Base-by-base conservation (phyloP, 2,329 filamentous ascomycete species). In the Akanthomyces muscarius region DNA sequence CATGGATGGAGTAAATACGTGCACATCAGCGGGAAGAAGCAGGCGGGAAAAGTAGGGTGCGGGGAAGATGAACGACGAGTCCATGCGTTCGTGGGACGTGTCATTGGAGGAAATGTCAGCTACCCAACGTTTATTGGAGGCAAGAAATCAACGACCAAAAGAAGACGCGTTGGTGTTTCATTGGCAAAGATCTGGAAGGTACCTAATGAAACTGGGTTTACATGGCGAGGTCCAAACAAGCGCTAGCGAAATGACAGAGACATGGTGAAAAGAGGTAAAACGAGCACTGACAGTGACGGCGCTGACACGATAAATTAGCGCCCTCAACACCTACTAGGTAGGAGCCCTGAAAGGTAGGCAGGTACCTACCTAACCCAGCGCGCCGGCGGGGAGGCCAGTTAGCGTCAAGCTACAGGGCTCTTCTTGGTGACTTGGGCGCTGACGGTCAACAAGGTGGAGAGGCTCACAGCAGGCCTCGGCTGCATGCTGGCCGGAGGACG, bases 401-500 rank as follows among this genome's bases (percentile, higher is more conserved):
- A 30, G 28, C 33, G 33, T 36, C 33, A 21, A 21, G 21, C 2
- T 30, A 3, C 8, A 7, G 8, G 33, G 33, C 33, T 36, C 33
- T 11, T 36, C 4, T 36, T 2, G 33, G 5, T 4, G 8, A 36
- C 2, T 11, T 36, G 6, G 33, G 10, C 33, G 33, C 8, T 36
- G 33, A 36, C 33, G 10, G 6, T 36, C 4, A 11, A 36, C 28
- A 30, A 30, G 50, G 28, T 36, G 50, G n/a, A 33, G n/a, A 38
- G 30, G 50, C 13, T 45, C 36, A n/a, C 28, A 38, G 30, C 45
- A 42, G 36, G 56, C 56, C 56, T 59, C 56, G 56, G 56, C 56
- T 59, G 56, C 10, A 33, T 51, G 47, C 13, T 38, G 21, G 21
- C 18, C n/a, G 50, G 28, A 33, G 25, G 44, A 13, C 38, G 38